phyloP scores from a whole-genome alignment of 2,329 filamentous ascomycete genomes.

The Chaetomiaceae sp. region DNA sequence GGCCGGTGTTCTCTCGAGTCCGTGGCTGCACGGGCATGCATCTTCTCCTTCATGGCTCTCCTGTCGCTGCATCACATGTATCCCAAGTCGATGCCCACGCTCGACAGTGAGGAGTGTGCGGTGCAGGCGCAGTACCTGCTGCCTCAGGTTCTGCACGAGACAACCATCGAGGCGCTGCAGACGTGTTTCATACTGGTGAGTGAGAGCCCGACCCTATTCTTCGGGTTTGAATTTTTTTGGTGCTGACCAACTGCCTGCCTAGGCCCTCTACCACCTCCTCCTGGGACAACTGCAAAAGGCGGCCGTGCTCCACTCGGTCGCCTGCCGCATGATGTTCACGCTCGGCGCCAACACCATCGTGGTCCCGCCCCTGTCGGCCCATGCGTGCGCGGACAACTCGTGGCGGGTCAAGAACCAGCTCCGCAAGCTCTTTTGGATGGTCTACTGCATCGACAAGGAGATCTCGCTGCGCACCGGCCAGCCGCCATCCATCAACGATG shows the following conservation, averaged over 20 bases:
- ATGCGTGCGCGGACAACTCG: constrained; percentile 1
- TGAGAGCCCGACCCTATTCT: not conserved
- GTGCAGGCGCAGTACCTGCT: constrained; percentile 11
- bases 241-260: not conserved
- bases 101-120: constrained; percentile 14
- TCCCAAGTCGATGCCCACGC: constrained; percentile 9
- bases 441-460: constrained; percentile 54
- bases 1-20: constrained; percentile 25
- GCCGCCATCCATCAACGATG: constrained; percentile 46
- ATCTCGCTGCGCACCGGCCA: constrained; percentile 49
- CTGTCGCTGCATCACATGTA: constrained; percentile 14
- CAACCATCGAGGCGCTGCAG: constrained; percentile 7
- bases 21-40: constrained; percentile 41
- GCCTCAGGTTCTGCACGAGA: constrained; percentile 14
- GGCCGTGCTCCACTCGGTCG: constrained; percentile 41
- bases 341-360: constrained; percentile 42
- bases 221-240: too few species aligned
- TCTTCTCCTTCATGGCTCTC: constrained; percentile 46
- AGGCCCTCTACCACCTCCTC: constrained; percentile 41
- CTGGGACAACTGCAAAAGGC: constrained; percentile 45
- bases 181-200: constrained; percentile 12
- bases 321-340: constrained; percentile 45
- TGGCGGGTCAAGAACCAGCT: constrained; percentile 34
- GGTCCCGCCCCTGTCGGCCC: constrained; percentile 11
- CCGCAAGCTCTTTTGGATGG: constrained; percentile 50